Evolutionary conservation across 257 asterid genomes (phyloP).

Genomic region (Solanum clarkiae): DNA sequence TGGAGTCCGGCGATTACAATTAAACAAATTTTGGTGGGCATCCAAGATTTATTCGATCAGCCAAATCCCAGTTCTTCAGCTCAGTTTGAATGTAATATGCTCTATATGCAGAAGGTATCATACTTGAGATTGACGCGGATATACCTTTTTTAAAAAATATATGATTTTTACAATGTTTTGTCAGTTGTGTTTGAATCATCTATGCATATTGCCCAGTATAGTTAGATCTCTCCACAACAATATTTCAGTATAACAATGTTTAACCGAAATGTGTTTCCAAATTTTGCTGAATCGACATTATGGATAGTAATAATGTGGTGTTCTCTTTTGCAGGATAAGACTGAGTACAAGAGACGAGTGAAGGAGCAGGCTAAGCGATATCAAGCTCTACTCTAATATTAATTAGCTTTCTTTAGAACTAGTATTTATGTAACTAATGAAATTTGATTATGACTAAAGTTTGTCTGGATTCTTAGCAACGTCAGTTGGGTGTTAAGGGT

Average conservation of each 20-base stretch:
- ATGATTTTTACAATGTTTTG: too few species aligned
- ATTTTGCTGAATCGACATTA: not conserved
- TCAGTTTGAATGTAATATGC: not conserved
- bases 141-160: too few species aligned
- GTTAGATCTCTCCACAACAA: not conserved
- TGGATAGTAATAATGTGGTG: not conserved
- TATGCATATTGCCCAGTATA: not conserved
- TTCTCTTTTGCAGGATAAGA: conserved; percentile 13
- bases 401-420: not conserved
- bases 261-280: not conserved
- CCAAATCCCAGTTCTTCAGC: conserved; percentile 31
- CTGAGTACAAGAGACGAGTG: conserved; percentile 26
- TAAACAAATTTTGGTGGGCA: conserved; percentile 28
- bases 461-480: not conserved
- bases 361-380: conserved; percentile 21
- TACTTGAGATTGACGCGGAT: not conserved
- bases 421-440: not conserved
- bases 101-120: not conserved
- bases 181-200: not conserved
- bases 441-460: not conserved
- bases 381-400: conserved; percentile 6
- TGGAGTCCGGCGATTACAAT: conserved; percentile 35
- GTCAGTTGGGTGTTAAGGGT: not conserved
- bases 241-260: not conserved
- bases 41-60: conserved; percentile 24